Evolutionary conservation across 208 protist genomes (phyloP), one percentile per base, ranked within the genome.

Genomic region (Wallacemonas rigidus): DNA sequence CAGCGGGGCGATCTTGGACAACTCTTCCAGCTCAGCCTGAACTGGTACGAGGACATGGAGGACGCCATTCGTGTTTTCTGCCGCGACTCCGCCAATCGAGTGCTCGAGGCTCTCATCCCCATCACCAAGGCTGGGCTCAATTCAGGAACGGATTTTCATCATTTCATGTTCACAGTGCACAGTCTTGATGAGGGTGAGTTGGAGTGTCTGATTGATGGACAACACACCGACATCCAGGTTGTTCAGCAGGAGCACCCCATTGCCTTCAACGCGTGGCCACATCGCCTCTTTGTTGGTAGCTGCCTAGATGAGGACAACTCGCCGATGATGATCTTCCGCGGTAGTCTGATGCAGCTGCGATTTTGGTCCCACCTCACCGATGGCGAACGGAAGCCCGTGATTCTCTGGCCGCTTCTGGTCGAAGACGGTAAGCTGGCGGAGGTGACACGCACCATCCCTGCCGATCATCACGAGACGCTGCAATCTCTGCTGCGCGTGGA

Each of bases 191-290:
- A 94, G 48, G 85, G 89, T 1, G 71, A 83, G 69, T 41, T 97
- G 65, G 74, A 81, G 47, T 92, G 86, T 65, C 54, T 81, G 41
- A 81, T 97, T 53, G 89, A 97, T 70, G 89, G 89, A n/a, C 67
- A 69, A 14, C 35, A 53, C 5, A 63, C 77, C 4, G 64, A 83
- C 40, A 53, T 93, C 14, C 86, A 91, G 77, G 78, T 93, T 26
- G 54, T 97, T 39, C 92, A 97, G 69, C 88, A 95, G 64, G 89
- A 97, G 74, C 89, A 94, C 70, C 89, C 92, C 39, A 88, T 93
- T 47, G 86, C 85, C 62, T 97, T 95, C 75, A 97, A 97, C 70
- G 47, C 84, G 14, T 97, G 92, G 90, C 80, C 86, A n/a, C 89
- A 97, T 64, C 87, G 88, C 43, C 84, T 97, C 43, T 95, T 92